These are phyloP conservation scores for Euphorbia lathyris DNA, from an alignment of 345 rosid genomes.

Conservation along the genomic window DNA sequence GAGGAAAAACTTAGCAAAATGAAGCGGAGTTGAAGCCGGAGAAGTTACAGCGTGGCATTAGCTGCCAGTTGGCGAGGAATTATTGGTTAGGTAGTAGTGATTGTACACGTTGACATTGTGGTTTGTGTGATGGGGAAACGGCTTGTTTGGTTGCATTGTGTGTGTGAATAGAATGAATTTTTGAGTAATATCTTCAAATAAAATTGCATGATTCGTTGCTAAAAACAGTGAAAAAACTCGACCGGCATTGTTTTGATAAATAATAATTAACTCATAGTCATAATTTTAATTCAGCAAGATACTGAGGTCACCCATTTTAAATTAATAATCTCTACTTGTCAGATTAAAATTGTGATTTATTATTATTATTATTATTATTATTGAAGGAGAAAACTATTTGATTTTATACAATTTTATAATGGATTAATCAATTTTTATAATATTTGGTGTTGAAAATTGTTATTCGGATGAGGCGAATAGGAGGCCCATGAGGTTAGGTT, in stretches of 20 bases:
- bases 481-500: too few species aligned
- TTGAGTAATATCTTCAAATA: not conserved
- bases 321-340: not conserved
- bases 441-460: too few species aligned
- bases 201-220: too few species aligned
- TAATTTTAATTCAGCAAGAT: too few species aligned
- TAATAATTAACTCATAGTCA: too few species aligned
- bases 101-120: not conserved
- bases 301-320: not conserved
- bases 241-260: not conserved
- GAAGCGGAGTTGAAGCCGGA: constrained; percentile 9
- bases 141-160: not conserved
- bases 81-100: constrained; percentile 23
- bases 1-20: constrained; percentile 8
- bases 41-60: not conserved
- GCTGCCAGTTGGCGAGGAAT: constrained; percentile 31
- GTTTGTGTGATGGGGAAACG: not conserved
- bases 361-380: too few species aligned
- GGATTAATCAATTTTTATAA: too few species aligned
- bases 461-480: too few species aligned
- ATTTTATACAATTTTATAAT: too few species aligned
- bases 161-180: not conserved
- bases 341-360: too few species aligned
- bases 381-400: too few species aligned
- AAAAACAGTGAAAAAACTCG: too few species aligned